phyloP scores from a whole-genome alignment of 345 rosid genomes.

The Brassica napus region DNA sequence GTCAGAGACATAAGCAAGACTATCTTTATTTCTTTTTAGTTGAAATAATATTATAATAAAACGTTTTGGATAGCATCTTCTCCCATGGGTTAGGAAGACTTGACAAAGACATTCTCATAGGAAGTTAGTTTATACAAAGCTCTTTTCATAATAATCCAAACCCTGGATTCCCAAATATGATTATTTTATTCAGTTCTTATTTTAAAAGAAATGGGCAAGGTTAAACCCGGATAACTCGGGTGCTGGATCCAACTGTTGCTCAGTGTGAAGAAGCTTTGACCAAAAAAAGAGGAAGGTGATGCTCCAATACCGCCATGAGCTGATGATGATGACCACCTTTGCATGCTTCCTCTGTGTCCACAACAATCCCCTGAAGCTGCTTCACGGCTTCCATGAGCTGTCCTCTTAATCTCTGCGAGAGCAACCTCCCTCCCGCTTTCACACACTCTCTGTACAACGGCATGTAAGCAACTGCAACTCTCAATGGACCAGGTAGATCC shows the following conservation, averaged over 20 bases:
- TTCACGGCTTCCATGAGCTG: conserved; percentile 76
- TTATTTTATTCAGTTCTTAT: conserved; percentile 20
- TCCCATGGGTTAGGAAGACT: conserved; percentile 36
- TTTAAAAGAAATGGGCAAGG: neutral
- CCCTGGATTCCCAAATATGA: conserved; percentile 28
- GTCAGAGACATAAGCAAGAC: neutral
- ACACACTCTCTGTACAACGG: conserved; percentile 82
- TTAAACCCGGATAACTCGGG: conserved; percentile 14
- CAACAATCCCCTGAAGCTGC: conserved; percentile 65
- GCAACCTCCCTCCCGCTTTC: conserved; percentile 56
- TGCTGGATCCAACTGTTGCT: conserved; percentile 16
- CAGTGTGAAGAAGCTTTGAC: conserved; percentile 43
- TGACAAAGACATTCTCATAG: conserved; percentile 33
- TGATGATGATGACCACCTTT: conserved; percentile 39
- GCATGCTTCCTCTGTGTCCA: conserved; percentile 55
- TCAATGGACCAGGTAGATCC: conserved; percentile 77
- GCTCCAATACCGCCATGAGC: conserved; percentile 73
- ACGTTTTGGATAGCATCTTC: neutral
- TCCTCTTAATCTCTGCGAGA: conserved; percentile 80
- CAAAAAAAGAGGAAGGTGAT: conserved; percentile 77
- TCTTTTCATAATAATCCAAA: neutral
- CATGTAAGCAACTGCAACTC: conserved; percentile 76
- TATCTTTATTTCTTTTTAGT: neutral
- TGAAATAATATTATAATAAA: conserved; percentile 1
- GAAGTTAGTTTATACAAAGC: neutral